Percentiles rank a stretch among this genome's conserved stretches.
Conservation (phyloP, 208 protist species). For the Leptomonas pyrrhocoris region DNA sequence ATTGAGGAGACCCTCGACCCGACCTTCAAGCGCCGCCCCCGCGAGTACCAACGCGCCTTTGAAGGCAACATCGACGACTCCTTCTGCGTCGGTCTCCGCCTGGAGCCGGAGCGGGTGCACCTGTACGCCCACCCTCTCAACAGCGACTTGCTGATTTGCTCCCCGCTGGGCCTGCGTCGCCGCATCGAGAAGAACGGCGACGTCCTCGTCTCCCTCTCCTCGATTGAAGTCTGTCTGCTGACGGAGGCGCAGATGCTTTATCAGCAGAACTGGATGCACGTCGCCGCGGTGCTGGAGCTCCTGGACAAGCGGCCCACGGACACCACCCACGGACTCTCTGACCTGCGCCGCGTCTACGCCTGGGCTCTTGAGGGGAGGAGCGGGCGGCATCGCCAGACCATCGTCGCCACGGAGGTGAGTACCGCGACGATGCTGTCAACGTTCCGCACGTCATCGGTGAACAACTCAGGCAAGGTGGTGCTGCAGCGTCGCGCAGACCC, state of each 20-base stretch:
- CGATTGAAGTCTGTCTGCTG: constrained; percentile 94
- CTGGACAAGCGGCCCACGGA: constrained; percentile 87
- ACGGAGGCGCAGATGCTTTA: constrained; percentile 95
- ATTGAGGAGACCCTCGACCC: constrained; percentile 86
- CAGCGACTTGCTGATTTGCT: constrained; percentile 96
- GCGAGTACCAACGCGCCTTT: constrained; percentile 93
- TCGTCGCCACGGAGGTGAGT: constrained; percentile 80
- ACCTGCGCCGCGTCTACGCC: constrained; percentile 91
- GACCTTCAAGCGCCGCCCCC: constrained; percentile 81
- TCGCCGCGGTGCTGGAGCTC: constrained; percentile 64
- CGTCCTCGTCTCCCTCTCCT: constrained; percentile 83
- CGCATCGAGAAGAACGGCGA: constrained; percentile 82
- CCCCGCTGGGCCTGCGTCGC: constrained; percentile 91
- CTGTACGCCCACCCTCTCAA: constrained; percentile 92
- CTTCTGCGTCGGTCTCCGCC: constrained; percentile 93
- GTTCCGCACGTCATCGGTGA: constrained; percentile 73
- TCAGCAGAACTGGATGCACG: constrained; percentile 98
- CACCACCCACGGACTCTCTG: constrained; percentile 75
- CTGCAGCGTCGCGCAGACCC: constrained; percentile 58
- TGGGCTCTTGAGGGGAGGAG: constrained; percentile 82
- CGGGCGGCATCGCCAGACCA: constrained; percentile 93
- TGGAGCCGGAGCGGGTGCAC: constrained; percentile 70
- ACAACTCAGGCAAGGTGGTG: constrained; percentile 76
- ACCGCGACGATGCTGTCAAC: constrained; percentile 90
- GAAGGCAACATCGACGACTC: constrained; percentile 96